Evolutionary conservation across 1,139 yeast species (phyloP), one percentile per base, ranked within the genome.

Genomic region (Blastobotrys buckinghamii): DNA sequence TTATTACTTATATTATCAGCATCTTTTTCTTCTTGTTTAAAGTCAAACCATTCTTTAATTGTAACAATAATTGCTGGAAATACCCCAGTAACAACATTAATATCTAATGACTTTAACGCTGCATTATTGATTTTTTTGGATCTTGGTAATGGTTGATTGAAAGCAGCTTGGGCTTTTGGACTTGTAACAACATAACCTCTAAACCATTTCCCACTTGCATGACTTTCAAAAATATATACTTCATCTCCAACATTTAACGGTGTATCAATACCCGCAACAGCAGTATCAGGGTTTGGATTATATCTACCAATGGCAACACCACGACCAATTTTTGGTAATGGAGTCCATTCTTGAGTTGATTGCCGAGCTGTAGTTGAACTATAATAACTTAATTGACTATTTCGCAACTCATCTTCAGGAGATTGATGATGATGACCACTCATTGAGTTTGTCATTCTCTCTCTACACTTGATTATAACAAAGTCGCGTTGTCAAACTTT

Each of bases 221-320:
- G 77, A 29, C 81, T 73, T 64, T 88, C 96, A 61, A 88, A 85
- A 33, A 86, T 71, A 64, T 77, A 86, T 29, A 86, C 81, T 55
- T 83, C 86, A 63, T 88, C 95, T 34, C 96, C 96, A 19, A 88
- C 83, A 60, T 81, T 82, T 48, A 87, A 65, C 59, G 53, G 37
- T 19, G 53, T 53, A 22, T 49, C 51, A 29, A 51, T 44, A 29
- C 45, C 47, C 6, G 45, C 37, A 8, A 49, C 49, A 9, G 55
- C 52, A 17, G 50, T 44, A 7, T 50, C 50, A 9, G 44, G 48
- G 19, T 39, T 47, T n/a, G 62, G 57, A 35, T 47, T 47, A 45
- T 57, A 61, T 42, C 59, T 53, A 9, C 58, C 60, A 32, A 59
- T 53, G 32, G 64, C 63, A 13, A 62, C 53, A 15, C 66, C 60